Base-by-base conservation (phyloP, 768 basidiomycete genomes). In the Leccinellum albellum region DNA sequence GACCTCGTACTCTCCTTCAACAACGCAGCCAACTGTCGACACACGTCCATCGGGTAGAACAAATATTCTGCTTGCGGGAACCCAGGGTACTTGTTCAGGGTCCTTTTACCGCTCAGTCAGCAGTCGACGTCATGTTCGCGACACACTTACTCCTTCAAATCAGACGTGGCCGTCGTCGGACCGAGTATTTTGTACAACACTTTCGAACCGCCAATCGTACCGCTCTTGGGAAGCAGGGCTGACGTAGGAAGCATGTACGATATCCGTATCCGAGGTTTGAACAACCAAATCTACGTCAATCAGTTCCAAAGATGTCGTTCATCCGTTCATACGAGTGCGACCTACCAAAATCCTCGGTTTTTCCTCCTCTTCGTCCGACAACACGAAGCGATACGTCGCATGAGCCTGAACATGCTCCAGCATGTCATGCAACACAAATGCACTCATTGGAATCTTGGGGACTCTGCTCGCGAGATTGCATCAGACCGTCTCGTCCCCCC, bases 371-470 rank as follows among this genome's bases (percentile, higher is more conserved):
- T 95, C 94, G 57, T 97, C 95, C 15, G 83, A 77, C 31, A 98
- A 74, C 32, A 94, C 80, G 66, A 98, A 98, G 10, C 94, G 89
- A 73, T 98, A 94, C 0, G 89, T 88, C 1, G 94, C 94, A 68
- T 98, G 95, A 2, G 95, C 93, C 53, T 89, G 87, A 5, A 92
- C 88, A 52, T 90, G 87, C 67, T 96, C 96, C 28, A 82, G 81
- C 90, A 98, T 90, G 65, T 97, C 93, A 59, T 92, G 85, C 13
- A 94, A 82, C 29, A 98, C 81, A 72, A 91, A 96, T n/a, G 91
- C 89, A 2, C 91, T 90, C 26, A 95, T 76, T 0, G 91, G 91
- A 26, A 80, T 72, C 53, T 72, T 71, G 3, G 72, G 64, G 0
- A 70, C 68, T 50, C 80, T 79, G 55, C 53, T 37, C 7, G 1